Conservation (phyloP, 805 yeast species). For the Wickerhamiella sorbophila region DNA sequence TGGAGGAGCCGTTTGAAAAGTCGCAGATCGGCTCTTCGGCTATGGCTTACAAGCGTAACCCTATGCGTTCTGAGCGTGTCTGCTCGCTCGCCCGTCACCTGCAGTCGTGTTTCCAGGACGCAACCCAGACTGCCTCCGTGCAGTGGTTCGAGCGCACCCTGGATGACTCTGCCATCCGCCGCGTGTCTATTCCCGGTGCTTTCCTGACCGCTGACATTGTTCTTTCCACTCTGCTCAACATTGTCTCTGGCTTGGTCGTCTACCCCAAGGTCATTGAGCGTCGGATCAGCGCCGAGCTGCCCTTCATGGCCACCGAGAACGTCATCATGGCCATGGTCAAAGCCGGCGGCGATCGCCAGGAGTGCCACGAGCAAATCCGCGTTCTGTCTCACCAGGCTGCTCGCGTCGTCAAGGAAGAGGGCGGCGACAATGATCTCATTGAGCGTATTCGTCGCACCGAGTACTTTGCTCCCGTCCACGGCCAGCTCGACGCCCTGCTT, state of each 20-base stretch:
- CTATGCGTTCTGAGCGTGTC: slow-evolving; percentile 98
- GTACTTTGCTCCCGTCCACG: slow-evolving; percentile 83
- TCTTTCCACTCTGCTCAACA: slow-evolving; percentile 76
- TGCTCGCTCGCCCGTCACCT: slow-evolving; percentile 96
- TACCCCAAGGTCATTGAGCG: slow-evolving; percentile 98
- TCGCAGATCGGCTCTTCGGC: slow-evolving; percentile 97
- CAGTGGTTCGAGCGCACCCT: slow-evolving; percentile 99
- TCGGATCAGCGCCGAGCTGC: slow-evolving; percentile 85
- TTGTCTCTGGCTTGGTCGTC: slow-evolving; percentile 89
- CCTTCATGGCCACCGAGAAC: slow-evolving; percentile 99
- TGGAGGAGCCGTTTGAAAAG: slow-evolving; percentile 97
- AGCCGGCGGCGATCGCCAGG: slow-evolving; percentile 95
- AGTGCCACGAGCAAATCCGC: slow-evolving; percentile 94
- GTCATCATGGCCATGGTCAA: slow-evolving; percentile 99
- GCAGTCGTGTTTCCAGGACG: slow-evolving; percentile 82
- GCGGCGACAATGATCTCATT: slow-evolving; percentile 95
- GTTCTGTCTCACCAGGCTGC: slow-evolving; percentile 96
- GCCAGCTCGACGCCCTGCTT: slow-evolving; percentile 61
- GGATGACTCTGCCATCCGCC: slow-evolving; percentile 95
- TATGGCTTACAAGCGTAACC: slow-evolving; percentile 99
- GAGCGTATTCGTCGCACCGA: slow-evolving; percentile 65
- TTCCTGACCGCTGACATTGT: slow-evolving; percentile 92
- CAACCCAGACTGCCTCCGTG: slow-evolving; percentile 91
- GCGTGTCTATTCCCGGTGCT: slow-evolving; percentile 93
- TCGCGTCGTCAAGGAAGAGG: slow-evolving; percentile 92